phyloP scores from a whole-genome alignment of 805 yeast genomes.

The Candida wancherniae region DNA sequence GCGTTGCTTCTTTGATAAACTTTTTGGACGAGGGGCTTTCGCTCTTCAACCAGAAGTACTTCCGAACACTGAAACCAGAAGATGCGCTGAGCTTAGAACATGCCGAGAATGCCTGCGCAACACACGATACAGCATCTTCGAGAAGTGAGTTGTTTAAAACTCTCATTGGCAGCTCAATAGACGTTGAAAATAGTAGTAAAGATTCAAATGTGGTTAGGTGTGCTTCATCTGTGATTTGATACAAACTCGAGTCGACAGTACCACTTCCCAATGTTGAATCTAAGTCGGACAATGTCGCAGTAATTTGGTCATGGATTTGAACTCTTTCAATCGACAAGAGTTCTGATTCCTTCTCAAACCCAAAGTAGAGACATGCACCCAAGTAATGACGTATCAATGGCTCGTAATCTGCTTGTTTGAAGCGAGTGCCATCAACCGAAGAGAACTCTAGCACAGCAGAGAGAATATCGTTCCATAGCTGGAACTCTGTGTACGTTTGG shows the following conservation, averaged over 20 bases:
- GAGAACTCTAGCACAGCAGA: constrained; percentile 5
- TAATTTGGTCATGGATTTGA: constrained; percentile 26
- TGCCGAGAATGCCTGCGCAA: no score
- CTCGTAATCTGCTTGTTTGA: constrained; percentile 1
- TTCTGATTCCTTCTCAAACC: constrained; percentile 8
- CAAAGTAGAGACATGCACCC: constrained; percentile 10
- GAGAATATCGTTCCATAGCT: constrained; percentile 13
- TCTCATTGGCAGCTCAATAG: no score
- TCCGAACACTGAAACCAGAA: constrained; percentile 28
- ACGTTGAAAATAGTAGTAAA: no score
- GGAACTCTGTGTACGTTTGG: constrained; percentile 4
- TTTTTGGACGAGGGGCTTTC: constrained; percentile 2
- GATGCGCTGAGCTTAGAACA: no score
- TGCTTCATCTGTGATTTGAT: no score
- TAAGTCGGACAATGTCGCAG: no score
- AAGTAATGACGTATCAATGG: constrained; percentile 7
- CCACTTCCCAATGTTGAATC: no score
- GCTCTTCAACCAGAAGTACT: constrained; percentile 25
- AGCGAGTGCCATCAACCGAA: constrained; percentile 1
- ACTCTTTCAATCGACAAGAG: constrained; percentile 25
- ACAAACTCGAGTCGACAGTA: no score
- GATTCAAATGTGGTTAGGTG: no score
- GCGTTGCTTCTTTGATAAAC: constrained; percentile 25
- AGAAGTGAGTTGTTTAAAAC: no score
- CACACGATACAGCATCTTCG: no score